These are phyloP conservation scores for Digitaria exilis DNA, from an alignment of 202 grass and related monocot genomes.

Conservation along the genomic window DNA sequence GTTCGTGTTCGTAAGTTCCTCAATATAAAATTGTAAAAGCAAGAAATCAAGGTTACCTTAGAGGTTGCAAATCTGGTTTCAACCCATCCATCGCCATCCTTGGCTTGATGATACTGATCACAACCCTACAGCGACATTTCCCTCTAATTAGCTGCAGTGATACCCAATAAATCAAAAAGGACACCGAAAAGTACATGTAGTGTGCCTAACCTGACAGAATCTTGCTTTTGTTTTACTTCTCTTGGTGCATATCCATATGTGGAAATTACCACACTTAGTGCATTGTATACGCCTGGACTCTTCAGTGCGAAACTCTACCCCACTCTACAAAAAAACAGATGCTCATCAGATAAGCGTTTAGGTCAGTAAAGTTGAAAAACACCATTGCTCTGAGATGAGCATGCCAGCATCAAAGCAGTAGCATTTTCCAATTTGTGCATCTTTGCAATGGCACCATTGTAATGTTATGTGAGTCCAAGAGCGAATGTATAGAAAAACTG, in stretches of 20 bases:
- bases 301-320: slow-evolving; percentile 84
- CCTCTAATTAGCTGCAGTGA: slow-evolving; percentile 27
- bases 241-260: slow-evolving; percentile 97
- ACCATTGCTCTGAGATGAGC: neutral
- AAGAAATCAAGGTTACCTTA: slow-evolving; percentile 59
- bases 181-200: slow-evolving; percentile 28
- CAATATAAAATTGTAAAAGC: slow-evolving; percentile 10
- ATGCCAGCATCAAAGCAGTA: neutral
- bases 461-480: slow-evolving; percentile 11
- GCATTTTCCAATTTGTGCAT: neutral
- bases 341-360: too few species aligned
- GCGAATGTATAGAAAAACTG: slow-evolving; percentile 13
- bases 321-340: slow-evolving; percentile 55
- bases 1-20: slow-evolving; percentile 12
- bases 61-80: slow-evolving; percentile 74
- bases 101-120: slow-evolving; percentile 82
- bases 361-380: neutral
- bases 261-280: slow-evolving; percentile 95
- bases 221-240: slow-evolving; percentile 91
- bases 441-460: neutral
- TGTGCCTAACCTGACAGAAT: slow-evolving; percentile 82
- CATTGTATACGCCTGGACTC: slow-evolving; percentile 98
- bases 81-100: slow-evolving; percentile 99
- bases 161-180: slow-evolving; percentile 17
- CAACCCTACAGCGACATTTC: slow-evolving; percentile 66